These are phyloP conservation scores for Cladochytrium tenue DNA, from an alignment of 371 early-diverging fungal genomes.

Conservation along the genomic window DNA sequence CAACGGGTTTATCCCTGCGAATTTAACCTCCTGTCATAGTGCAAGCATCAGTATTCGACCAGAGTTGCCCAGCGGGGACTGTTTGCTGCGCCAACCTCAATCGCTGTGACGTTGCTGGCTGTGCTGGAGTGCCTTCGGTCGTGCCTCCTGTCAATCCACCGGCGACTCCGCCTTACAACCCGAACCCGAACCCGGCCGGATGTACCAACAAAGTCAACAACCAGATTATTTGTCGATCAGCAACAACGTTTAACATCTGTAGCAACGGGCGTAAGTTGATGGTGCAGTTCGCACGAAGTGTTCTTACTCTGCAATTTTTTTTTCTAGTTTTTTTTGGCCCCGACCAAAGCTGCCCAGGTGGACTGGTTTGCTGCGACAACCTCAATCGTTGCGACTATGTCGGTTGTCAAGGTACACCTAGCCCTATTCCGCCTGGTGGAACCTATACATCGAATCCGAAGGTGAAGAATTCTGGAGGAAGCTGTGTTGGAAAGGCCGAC, in stretches of 20 bases:
- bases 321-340: not conserved
- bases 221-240: not conserved
- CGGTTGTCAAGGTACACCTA: constrained; percentile 8
- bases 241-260: constrained; percentile 9
- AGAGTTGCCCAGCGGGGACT: constrained; percentile 10
- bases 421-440: not conserved
- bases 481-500: constrained; percentile 19
- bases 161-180: not conserved
- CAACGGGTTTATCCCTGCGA: too few relatives aligned
- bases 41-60: constrained; percentile 1
- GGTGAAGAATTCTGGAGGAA: not conserved
- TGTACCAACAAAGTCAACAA: not conserved
- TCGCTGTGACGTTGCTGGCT: constrained; percentile 15
- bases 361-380: constrained; percentile 5
- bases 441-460: constrained; percentile 8
- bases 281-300: not conserved
- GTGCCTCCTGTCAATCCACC: constrained; percentile 4
- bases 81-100: constrained; percentile 18
- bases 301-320: not conserved
- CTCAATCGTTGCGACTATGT: constrained; percentile 8
- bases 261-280: not conserved
- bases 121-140: not conserved
- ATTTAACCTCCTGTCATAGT: not conserved
- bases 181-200: constrained; percentile 3
- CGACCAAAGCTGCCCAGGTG: not conserved